Percentiles rank a stretch among this genome's conserved stretches.
phyloP scores from a whole-genome alignment of 148 eudicot species.

The Beta vulgaris region DNA sequence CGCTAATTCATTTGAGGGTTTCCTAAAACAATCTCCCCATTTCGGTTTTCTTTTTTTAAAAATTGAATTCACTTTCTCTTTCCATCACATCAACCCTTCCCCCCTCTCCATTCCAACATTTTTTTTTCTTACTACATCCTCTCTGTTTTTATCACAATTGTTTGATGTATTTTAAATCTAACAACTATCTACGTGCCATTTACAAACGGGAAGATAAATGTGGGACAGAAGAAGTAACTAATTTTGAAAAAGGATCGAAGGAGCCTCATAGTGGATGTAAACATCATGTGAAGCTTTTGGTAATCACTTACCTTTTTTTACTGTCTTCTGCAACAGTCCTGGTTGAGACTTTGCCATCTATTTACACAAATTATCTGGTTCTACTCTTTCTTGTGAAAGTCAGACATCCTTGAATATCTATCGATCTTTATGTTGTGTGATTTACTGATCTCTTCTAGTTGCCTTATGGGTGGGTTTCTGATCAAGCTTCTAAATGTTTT shows the following conservation, averaged over 20 bases:
- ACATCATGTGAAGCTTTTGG: neutral
- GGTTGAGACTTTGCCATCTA: neutral
- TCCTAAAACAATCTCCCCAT: too few species aligned
- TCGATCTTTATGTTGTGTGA: neutral
- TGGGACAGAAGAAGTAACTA: neutral
- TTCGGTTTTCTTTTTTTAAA: too few species aligned
- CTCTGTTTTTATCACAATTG: neutral
- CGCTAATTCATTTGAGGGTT: too few species aligned
- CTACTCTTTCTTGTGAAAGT: neutral
- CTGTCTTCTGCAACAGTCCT: neutral
- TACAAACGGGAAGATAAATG: neutral
- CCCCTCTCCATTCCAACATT: neutral
- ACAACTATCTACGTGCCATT: neutral
- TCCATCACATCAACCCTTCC: neutral
- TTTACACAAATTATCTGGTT: neutral
- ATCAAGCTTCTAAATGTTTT: conserved; percentile 25
- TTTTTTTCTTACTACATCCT: neutral
- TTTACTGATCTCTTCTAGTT: neutral
- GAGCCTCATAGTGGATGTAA: neutral
- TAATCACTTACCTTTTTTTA: neutral
- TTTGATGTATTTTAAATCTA: neutral
- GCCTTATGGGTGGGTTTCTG: conserved; percentile 12
- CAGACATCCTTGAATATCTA: neutral
- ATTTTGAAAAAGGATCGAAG: neutral
- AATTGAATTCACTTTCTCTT: too few species aligned